Evolutionary conservation across 2,329 filamentous ascomycete species (phyloP), one percentile per base, ranked within the genome.

Genomic region (Cercospora sp.): DNA sequence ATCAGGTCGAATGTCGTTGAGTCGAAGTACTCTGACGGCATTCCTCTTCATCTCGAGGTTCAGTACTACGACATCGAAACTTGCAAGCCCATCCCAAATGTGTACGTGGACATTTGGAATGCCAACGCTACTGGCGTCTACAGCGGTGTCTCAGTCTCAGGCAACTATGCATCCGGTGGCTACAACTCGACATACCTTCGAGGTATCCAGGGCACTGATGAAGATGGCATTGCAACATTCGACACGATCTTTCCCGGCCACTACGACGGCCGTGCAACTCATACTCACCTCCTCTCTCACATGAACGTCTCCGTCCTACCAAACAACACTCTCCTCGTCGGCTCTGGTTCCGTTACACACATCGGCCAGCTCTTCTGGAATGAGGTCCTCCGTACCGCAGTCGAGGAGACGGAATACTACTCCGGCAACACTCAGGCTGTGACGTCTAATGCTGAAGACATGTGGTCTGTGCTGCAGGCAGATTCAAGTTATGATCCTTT

Each of bases 301-400:
- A 77, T 77, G 64, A 77, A 77, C 23, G 79, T 76, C 60, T 79
- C 75, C 16, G 45, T 65, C 20, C 79, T 82, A 48, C 72, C 79
- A 42, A 87, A 84, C 74, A 85, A 84, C 64, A 85, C 86, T 66
- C 67, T 69, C 3, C 67, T 69, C 31, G 82, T 86, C 69, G 77
- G 78, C 48, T 84, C 82, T 68, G 81, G 82, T 16, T 81, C 79
- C 59, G 82, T 86, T 66, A 83, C 84, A 5, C 87, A 90, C 77
- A 82, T 90, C 45, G 88, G 88, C 23, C 89, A 91, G 76, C 74
- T 88, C 60, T 90, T 88, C 82, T 88, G 88, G 66, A 87, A 90
- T 76, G 84, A 89, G 75, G 80, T 82, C 70, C 83, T 90, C 9
- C 84, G 87, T 71, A 75, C 73, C 36, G 71, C 80, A 48, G 85